Evolutionary conservation across 1,139 yeast species (phyloP), one percentile per base, ranked within the genome.

Genomic region (Pichia terricola): DNA sequence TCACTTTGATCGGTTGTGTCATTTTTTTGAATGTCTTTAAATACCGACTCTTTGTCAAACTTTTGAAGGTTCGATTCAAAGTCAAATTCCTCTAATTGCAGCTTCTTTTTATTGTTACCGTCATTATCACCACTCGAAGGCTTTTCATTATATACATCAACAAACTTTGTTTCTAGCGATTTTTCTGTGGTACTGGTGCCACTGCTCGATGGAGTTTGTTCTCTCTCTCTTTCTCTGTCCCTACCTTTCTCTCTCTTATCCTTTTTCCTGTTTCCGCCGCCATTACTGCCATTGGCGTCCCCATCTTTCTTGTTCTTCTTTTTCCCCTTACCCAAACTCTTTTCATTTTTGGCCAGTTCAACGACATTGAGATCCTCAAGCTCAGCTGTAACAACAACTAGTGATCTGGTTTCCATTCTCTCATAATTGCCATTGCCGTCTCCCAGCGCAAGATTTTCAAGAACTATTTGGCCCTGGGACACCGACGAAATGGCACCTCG

Each of bases 1-100:
- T 77, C 71, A 25, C 70, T 67, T 2, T 84, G 80, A 41, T 71
- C 77, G 27, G 79, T 69, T 16, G 69, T 70, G 58, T 87, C 96
- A 45, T 69, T 67, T 51, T 72, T 72, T 42, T 79, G 78, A 57
- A 88, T 75, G 57, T 85, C 87, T 45, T 82, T 84, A 61, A 89
- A 84, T 5, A 88, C 91, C 6, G 81, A 70, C 49, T 73, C 69
- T 61, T 89, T 89, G 62, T 89, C 94, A 58, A 89, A 89, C 70
- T 81, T 77, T 30, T 83, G 81, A 52, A 88, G 70, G 57, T 84
- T 86, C 9, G 88, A 82, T 47, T 78, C 86, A 62, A 89, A 89
- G 61, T 89, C 96, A 64, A 89, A 89, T 51, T 88, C 96, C 26
- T 72, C 77, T 35, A 75, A 63, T 30, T 66, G 53, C 52, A 75